Evolutionary conservation across 306 rosid genomes (phyloP).

Genomic region (Vachellia pachyceras): DNA sequence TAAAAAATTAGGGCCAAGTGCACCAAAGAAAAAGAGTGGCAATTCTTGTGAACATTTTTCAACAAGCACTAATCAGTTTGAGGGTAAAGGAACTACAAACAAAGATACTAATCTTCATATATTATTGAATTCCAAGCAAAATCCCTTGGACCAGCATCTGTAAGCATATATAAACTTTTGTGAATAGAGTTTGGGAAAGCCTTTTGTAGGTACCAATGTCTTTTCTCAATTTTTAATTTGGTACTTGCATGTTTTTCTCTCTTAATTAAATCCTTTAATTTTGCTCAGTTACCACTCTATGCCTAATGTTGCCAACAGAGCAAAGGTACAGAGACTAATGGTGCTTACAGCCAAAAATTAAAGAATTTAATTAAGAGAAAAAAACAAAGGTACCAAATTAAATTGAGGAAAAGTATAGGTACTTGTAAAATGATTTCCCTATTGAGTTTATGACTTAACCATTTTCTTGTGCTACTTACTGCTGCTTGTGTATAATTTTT

Average conservation of each 20-base stretch:
- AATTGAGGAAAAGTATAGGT: no score
- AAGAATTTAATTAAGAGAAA: no score
- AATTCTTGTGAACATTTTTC: conserved; percentile 39
- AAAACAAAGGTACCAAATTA: no score
- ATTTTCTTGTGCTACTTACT: not conserved
- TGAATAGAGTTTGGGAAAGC: not conserved
- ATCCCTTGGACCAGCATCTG: conserved; percentile 51
- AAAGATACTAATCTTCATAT: conserved; percentile 30
- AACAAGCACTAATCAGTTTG: conserved; percentile 47
- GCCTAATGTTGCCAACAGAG: no score
- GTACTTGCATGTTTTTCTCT: no score
- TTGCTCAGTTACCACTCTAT: no score
- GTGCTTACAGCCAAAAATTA: no score
- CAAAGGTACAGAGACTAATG: no score
- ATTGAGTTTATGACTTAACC: not conserved
- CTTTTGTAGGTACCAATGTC: no score
- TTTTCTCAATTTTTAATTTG: no score
- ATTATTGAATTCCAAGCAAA: conserved; percentile 49
- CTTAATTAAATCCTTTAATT: no score
- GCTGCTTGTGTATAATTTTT: not conserved
- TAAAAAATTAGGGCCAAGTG: conserved; percentile 67
- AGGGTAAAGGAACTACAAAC: conserved; percentile 42
- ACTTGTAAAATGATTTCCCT: no score
- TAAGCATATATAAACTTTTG: conserved; percentile 48
- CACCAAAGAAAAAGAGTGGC: conserved; percentile 54